Base-by-base conservation (phyloP, 805 yeast genomes). In the Lipomyces kockii region DNA sequence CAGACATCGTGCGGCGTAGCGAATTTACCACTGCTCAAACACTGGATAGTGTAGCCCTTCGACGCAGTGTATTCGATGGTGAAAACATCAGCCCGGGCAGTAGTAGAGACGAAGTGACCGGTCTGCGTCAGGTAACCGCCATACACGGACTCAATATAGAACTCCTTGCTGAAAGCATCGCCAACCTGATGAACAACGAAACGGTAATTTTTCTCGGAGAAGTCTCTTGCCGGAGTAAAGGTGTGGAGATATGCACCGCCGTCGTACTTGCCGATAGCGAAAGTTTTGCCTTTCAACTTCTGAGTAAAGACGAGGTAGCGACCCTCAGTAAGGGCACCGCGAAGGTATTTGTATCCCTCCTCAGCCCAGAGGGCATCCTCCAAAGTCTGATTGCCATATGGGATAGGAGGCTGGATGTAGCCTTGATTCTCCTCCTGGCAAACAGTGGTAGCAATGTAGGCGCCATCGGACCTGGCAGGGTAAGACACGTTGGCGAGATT, bases 241-340 rank as follows among this genome's bases (percentile, higher is more conserved):
- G 35, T 22, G 27, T 46, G 37, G n/a, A 64, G 5, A 46, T 63
- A 20, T 22, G 17, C 32, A 6, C 60, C 17, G 17, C 22, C 27
- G 6, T 25, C 9, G 49, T 27, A 20, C 11, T 35, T 35, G 25
- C 57, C 29, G 39, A 56, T n/a, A 29, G 37, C 53, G n/a, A 11
- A 35, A 2, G 58, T 12, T 9, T 5, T 2, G 35, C 56, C 59
- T 2, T 34, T 32, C 59, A 27, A 22, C 17, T 39, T 20, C 58
- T 55, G 54, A 29, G 61, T 37, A 14, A 67, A 69, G 43, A 73
- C 73, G 35, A 70, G 67, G 59, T 65, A 74, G 25, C 76, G 70
- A 11, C 75, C 76, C 59, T 74, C 76, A 29, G 75, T 74, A 32
- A 72, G 67, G 2, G 61, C 64, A n/a, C 76, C 76, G 9, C 71